These are phyloP conservation scores for Choiromyces venosus DNA, from an alignment of 495 filamentous ascomycete species.

Conservation along the genomic window DNA sequence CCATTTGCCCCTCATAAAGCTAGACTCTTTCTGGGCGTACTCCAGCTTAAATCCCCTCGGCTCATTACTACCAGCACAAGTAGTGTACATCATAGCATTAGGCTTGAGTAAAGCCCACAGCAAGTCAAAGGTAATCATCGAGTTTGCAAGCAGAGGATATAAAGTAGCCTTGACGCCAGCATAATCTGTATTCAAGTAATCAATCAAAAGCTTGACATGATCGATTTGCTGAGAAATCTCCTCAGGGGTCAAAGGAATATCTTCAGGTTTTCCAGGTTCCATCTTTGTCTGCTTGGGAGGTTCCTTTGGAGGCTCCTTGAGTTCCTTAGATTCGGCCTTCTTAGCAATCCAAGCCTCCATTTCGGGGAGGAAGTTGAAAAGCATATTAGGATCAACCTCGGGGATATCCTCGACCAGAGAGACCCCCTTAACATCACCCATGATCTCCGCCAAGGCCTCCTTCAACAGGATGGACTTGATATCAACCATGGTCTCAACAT, in stretches of 20 bases:
- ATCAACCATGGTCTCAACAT: conserved; percentile 69
- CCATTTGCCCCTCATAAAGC: conserved; percentile 70
- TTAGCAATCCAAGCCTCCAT: conserved; percentile 29
- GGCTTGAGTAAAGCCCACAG: conserved; percentile 90
- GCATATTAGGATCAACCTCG: conserved; percentile 71
- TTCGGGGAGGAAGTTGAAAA: conserved; percentile 56
- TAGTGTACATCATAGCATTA: conserved; percentile 75
- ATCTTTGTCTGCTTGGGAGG: conserved; percentile 55
- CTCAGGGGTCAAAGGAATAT: conserved; percentile 57
- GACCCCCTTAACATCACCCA: conserved; percentile 77
- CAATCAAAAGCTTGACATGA: conserved; percentile 71
- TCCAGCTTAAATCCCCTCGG: conserved; percentile 88
- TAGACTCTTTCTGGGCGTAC: conserved; percentile 64
- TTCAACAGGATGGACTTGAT: conserved; percentile 79
- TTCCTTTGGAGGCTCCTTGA: conserved; percentile 49
- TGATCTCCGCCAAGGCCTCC: conserved; percentile 64
- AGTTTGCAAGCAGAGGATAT: conserved; percentile 74
- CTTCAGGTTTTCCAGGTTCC: conserved; percentile 52
- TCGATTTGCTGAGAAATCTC: conserved; percentile 59
- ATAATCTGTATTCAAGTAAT: conserved; percentile 79
- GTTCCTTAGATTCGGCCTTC: conserved; percentile 17
- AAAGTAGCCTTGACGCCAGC: conserved; percentile 71
- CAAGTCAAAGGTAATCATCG: conserved; percentile 84
- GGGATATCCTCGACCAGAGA: conserved; percentile 76
- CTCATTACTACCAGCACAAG: conserved; percentile 76